Evolutionary conservation across 78 protist species (phyloP), one percentile per base, ranked within the genome.

Genomic region (Acrasis kona): DNA sequence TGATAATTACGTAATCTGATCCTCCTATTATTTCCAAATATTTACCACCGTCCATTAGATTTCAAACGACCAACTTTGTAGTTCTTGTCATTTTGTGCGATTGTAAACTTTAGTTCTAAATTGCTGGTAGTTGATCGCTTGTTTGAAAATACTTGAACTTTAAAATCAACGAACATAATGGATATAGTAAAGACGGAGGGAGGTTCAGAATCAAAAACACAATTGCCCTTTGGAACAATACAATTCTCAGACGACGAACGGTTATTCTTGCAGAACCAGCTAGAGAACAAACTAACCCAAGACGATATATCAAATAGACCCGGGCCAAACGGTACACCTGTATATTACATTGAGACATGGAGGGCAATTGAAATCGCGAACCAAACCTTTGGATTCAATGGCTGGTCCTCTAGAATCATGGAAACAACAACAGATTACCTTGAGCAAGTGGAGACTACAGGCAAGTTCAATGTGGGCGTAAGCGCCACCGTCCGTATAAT

Each of bases 341-440:
- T 74, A 58, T 19, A n/a, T 50, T 74, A 74, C 28, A 29, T 74
- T 4, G 58, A 19, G 28, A 65, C 58, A 29, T 34, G 30, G 77
- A 34, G 19, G 28, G 77, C 58, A 28, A 27, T 74, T 3, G 28
- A 27, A 12, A 50, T 58, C 41, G 77, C 77, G 9, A 74, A 74
- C 42, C 28, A 74, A 65, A 42, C 42, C 5, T 42, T 74, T 34
- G 77, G 77, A 12, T 34, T 34, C 28, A 65, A 74, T 61, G 77
- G 77, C 3, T 74, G 77, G 77, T 34, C 65, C 4, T 58, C 77
- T 3, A 41, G 41, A 39, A 29, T 74, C 7, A 4, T 4, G 8
- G 9, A 4, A 7, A 5, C 42, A 5, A 65, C 42, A 5, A n/a
- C 39, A 19, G 77, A 74, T 8, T 19, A 50, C 19, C 19, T 74